Percentiles rank a stretch among this genome's conserved stretches.
phyloP scores from a whole-genome alignment of 2,329 filamentous ascomycete genomes.

The Calonectria honghensis region DNA sequence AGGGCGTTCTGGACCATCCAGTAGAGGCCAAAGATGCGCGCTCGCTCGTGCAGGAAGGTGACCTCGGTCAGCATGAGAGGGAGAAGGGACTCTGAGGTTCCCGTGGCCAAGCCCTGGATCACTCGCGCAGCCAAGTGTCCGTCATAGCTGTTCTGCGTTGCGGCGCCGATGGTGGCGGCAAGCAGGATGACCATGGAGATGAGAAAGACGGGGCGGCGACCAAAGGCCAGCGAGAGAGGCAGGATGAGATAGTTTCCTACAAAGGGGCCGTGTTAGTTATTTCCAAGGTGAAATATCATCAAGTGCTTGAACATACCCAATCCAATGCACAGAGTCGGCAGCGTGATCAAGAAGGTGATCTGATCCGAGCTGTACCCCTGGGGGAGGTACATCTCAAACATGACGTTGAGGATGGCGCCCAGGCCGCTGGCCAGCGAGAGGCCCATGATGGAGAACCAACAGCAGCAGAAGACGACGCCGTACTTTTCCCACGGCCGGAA shows the following conservation, averaged over 20 bases:
- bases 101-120: constrained; percentile 14
- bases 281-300: neutral
- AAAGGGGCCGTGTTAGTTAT: neutral
- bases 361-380: constrained; percentile 26
- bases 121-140: constrained; percentile 6
- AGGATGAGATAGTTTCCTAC: constrained; percentile 24
- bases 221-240: constrained; percentile 11
- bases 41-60: constrained; percentile 31
- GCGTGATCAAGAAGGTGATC: constrained; percentile 13
- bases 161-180: constrained; percentile 8
- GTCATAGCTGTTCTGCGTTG: constrained; percentile 14
- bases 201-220: constrained; percentile 12
- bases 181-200: constrained; percentile 18
- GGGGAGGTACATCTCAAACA: constrained; percentile 28
- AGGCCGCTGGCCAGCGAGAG: constrained; percentile 29
- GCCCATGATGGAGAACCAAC: constrained; percentile 34
- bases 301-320: neutral
- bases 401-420: constrained; percentile 26
- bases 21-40: constrained; percentile 26
- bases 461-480: constrained; percentile 27
- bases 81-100: constrained; percentile 29
- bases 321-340: constrained; percentile 20
- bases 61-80: constrained; percentile 33
- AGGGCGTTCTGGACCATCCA: constrained; percentile 32
- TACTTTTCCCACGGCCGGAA: constrained; percentile 29